Evolutionary conservation across 257 asterid species (phyloP).

Genomic region (Asclepias syriaca): DNA sequence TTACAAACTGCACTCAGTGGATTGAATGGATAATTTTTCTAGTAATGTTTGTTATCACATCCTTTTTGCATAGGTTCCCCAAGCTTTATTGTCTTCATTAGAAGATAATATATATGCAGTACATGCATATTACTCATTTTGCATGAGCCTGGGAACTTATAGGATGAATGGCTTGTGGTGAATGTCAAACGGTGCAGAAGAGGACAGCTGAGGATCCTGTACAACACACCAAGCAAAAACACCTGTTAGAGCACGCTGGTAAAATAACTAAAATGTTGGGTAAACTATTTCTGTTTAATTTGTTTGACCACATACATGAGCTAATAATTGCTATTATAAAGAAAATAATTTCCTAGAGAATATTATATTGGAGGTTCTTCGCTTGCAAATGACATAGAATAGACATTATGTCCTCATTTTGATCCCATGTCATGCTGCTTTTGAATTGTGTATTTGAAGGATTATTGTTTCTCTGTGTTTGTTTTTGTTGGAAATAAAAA

Average conservation of each 20-base stretch:
- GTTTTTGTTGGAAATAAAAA: background rate
- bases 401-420: background rate
- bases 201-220: constrained; percentile 73
- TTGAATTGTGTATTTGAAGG: background rate
- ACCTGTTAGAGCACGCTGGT: background rate
- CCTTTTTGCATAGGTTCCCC: background rate
- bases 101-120: background rate
- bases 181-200: constrained; percentile 56
- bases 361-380: background rate
- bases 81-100: background rate
- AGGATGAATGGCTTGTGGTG: constrained; percentile 44
- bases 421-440: background rate
- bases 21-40: background rate
- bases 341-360: background rate
- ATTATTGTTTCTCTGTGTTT: background rate
- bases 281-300: background rate
- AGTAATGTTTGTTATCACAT: background rate
- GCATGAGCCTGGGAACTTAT: constrained; percentile 21
- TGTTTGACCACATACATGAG: background rate
- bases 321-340: background rate
- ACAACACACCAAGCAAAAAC: constrained; percentile 22
- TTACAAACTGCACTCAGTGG: background rate
- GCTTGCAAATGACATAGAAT: background rate
- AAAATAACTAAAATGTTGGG: background rate
- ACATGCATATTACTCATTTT: background rate